Evolutionary conservation across 768 basidiomycete genomes (phyloP).

Genomic region (Mycena floridula): DNA sequence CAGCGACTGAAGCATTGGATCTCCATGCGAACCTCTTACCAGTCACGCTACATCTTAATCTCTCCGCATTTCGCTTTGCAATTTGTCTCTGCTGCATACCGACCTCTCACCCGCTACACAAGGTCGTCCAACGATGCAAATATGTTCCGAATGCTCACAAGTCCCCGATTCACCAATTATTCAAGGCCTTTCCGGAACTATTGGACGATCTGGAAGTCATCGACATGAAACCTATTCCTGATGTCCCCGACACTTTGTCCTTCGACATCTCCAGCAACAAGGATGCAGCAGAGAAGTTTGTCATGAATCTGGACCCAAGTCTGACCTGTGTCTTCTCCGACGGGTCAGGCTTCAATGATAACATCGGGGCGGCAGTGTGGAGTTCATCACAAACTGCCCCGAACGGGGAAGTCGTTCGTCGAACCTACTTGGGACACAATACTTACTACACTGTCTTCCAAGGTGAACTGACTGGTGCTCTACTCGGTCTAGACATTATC

Average conservation of each 20-base stretch:
- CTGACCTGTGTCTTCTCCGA: neutral
- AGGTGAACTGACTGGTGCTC: neutral
- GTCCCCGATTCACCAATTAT: neutral
- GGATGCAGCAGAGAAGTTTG: neutral
- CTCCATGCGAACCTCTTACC: neutral
- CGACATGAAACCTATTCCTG: neutral
- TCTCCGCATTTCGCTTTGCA: neutral
- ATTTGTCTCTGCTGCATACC: neutral
- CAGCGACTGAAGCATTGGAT: neutral
- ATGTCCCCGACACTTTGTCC: too few relatives aligned
- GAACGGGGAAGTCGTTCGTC: neutral
- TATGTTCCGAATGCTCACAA: neutral
- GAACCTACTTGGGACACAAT: neutral
- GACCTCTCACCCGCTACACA: neutral
- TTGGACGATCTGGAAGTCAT: neutral
- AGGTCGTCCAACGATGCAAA: neutral
- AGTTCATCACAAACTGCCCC: neutral
- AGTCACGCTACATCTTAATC: neutral
- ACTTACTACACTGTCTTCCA: neutral
- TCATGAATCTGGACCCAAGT: neutral
- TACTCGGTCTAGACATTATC: neutral
- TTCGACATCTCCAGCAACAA: neutral
- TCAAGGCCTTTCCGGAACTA: neutral
- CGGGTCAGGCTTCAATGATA: neutral
- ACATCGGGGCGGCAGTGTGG: neutral